These are phyloP conservation scores for Cornus controversa DNA, from an alignment of 148 eudicot genomes.

Conservation along the genomic window DNA sequence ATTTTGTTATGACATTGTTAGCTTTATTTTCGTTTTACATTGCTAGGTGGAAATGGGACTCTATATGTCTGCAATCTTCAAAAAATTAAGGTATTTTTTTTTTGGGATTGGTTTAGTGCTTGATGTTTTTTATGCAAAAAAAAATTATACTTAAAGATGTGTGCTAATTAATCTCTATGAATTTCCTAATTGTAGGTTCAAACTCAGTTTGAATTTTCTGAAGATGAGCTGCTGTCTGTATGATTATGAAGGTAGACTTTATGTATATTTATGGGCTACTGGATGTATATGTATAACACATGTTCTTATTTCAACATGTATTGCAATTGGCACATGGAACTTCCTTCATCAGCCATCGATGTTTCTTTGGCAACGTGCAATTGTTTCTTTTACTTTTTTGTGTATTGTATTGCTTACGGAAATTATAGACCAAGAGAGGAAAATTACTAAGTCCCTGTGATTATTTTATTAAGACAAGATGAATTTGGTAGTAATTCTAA, in stretches of 20 bases:
- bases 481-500: not conserved
- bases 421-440: too few relatives aligned
- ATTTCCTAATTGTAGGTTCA: constrained; percentile 51
- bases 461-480: not conserved
- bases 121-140: not conserved
- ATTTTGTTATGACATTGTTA: not conserved
- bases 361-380: not conserved
- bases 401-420: too few relatives aligned
- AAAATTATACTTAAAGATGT: constrained; percentile 5
- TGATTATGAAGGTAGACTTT: constrained; percentile 77
- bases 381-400: too few relatives aligned
- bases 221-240: constrained; percentile 89
- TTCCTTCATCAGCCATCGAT: not conserved
- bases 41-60: constrained; percentile 87
- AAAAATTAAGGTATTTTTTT: constrained; percentile 69
- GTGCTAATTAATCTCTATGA: not conserved
- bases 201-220: constrained; percentile 87
- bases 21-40: constrained; percentile 12
- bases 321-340: too few relatives aligned
- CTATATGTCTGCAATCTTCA: constrained; percentile 88
- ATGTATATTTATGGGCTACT: not conserved
- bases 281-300: too few relatives aligned
- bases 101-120: constrained; percentile 12
- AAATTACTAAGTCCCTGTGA: too few relatives aligned
- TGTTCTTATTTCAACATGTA: too few relatives aligned